phyloP scores from a whole-genome alignment of 2,329 filamentous ascomycete genomes.

The Kalmusia sp. region DNA sequence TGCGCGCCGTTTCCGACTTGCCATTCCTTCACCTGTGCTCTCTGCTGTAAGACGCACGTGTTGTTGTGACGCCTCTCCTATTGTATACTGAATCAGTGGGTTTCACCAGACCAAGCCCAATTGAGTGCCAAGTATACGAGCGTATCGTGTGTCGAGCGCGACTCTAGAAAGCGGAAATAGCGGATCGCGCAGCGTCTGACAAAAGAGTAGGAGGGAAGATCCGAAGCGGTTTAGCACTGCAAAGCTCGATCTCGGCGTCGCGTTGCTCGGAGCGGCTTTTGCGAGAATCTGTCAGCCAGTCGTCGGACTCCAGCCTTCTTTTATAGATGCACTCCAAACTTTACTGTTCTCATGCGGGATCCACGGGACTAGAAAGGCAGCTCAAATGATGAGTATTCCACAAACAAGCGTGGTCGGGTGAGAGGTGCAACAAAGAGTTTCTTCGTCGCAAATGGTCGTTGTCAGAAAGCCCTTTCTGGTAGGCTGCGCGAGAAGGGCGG shows the following conservation, averaged over 20 bases:
- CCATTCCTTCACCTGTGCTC: constrained; percentile 26
- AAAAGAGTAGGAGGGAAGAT: not conserved
- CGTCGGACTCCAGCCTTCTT: constrained; percentile 2
- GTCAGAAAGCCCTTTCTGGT: constrained; percentile 9
- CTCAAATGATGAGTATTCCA: not conserved
- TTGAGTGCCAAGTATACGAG: too few species aligned
- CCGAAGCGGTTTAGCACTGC: not conserved
- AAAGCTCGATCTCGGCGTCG: not conserved
- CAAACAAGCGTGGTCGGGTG: not conserved
- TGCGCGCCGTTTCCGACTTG: constrained; percentile 73
- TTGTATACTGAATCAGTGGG: not conserved
- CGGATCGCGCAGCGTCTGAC: not conserved
- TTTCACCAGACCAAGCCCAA: not conserved
- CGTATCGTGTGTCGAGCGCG: too few species aligned
- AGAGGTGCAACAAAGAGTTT: not conserved
- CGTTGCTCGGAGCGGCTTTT: not conserved
- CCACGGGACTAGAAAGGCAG: not conserved
- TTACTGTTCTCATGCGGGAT: not conserved
- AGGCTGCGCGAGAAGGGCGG: constrained; percentile 8
- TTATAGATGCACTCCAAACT: not conserved
- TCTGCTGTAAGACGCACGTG: not conserved
- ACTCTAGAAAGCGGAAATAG: too few species aligned
- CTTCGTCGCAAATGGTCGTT: not conserved
- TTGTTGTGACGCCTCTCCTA: not conserved
- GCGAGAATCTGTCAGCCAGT: constrained; percentile 2